These are phyloP conservation scores for Penicillium pulvis DNA, from an alignment of 495 filamentous ascomycete species.

Conservation along the genomic window DNA sequence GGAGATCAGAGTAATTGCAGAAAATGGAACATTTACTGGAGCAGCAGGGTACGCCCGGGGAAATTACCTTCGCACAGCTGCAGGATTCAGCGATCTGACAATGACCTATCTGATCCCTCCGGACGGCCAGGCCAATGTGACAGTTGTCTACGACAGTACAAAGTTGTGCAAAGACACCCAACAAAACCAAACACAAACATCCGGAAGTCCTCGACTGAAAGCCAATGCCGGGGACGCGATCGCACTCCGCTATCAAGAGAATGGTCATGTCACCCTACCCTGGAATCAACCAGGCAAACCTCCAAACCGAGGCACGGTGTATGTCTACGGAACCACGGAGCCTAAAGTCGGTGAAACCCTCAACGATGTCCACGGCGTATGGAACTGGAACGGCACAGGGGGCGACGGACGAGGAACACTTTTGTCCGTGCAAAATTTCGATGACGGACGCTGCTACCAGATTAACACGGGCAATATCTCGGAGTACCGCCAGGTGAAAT, in stretches of 20 bases:
- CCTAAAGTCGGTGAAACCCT: slow-evolving; percentile 63
- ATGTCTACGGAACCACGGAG: slow-evolving; percentile 77
- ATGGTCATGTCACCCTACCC: slow-evolving; percentile 80
- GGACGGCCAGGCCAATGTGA: slow-evolving; percentile 34
- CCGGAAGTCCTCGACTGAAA: slow-evolving; percentile 61
- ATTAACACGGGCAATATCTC: slow-evolving; percentile 56
- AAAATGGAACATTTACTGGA: slow-evolving; percentile 74
- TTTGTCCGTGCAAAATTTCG: slow-evolving; percentile 71
- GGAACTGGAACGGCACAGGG: slow-evolving; percentile 75
- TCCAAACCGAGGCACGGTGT: slow-evolving; percentile 70
- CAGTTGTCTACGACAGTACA: slow-evolving; percentile 27
- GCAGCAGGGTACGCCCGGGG: slow-evolving; percentile 66
- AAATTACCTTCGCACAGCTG: slow-evolving; percentile 52
- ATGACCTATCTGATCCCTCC: slow-evolving; percentile 60
- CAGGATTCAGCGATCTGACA: slow-evolving; percentile 50
- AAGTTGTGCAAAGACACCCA: slow-evolving; percentile 59
- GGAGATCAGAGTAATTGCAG: slow-evolving; percentile 64
- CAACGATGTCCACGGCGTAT: slow-evolving; percentile 66
- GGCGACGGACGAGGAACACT: slow-evolving; percentile 74
- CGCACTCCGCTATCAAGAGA: slow-evolving; percentile 78
- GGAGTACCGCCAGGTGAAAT: slow-evolving; percentile 51
- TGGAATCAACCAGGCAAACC: slow-evolving; percentile 62
- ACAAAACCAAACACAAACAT: slow-evolving; percentile 53
- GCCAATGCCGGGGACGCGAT: slow-evolving; percentile 68
- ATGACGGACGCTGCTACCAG: slow-evolving; percentile 86